phyloP scores from a whole-genome alignment of 805 yeast genomes.

The Myxozyma kluyveri region DNA sequence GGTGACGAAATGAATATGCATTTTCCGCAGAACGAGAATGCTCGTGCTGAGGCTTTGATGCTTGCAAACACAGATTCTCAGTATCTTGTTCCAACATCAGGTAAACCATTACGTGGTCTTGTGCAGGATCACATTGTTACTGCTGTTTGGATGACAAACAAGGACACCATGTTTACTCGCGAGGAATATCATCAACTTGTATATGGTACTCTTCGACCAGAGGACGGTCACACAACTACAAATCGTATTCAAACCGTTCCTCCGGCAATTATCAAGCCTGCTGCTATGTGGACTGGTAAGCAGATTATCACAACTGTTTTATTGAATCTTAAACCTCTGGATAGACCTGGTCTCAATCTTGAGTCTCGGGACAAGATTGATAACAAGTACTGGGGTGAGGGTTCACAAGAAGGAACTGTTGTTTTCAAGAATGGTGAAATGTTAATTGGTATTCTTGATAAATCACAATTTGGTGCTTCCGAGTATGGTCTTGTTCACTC shows the following conservation, averaged over 20 bases:
- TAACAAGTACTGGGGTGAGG: constrained; percentile 89
- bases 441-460: constrained; percentile 89
- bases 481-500: constrained; percentile 96
- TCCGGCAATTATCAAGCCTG: constrained; percentile 85
- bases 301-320: constrained; percentile 92
- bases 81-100: constrained; percentile 96
- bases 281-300: constrained; percentile 95
- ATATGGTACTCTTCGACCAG: constrained; percentile 93
- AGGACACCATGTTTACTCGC: constrained; percentile 86
- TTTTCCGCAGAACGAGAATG: constrained; percentile 97
- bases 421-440: constrained; percentile 83
- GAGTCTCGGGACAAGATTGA: constrained; percentile 82
- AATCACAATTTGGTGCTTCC: constrained; percentile 97
- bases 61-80: constrained; percentile 97
- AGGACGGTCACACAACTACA: constrained; percentile 88
- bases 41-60: constrained; percentile 91
- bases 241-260: constrained; percentile 69
- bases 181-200: constrained; percentile 91
- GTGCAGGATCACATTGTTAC: constrained; percentile 99
- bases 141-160: constrained; percentile 96
- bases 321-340: constrained; percentile 79
- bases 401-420: constrained; percentile 81
- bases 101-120: constrained; percentile 96
- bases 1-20: constrained; percentile 99
- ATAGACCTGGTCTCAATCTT: constrained; percentile 89